phyloP scores from a whole-genome alignment of 371 early-diverging fungal genomes.

The Thermomucor indicae-seudaticae region DNA sequence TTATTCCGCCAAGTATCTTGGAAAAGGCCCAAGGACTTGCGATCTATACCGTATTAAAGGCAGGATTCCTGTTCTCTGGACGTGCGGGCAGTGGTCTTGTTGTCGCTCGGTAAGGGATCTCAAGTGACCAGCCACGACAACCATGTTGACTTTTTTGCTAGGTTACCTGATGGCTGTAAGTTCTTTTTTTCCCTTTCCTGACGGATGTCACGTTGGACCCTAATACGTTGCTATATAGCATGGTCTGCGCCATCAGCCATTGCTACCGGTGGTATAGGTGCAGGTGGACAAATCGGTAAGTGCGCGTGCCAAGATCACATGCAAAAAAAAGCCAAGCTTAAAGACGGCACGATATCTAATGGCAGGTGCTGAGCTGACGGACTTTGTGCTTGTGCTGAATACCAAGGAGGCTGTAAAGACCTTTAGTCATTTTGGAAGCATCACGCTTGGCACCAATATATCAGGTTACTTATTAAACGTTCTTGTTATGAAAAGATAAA shows the following conservation, averaged over 20 bases:
- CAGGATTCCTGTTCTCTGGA: slow-evolving; percentile 90
- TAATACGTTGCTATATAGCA: slow-evolving; percentile 22
- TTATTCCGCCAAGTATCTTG: slow-evolving; percentile 71
- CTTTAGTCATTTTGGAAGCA: slow-evolving; percentile 86
- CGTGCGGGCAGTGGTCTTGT: slow-evolving; percentile 88
- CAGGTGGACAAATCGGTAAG: slow-evolving; percentile 26
- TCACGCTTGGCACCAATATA: slow-evolving; percentile 89
- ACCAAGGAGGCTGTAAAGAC: slow-evolving; percentile 84
- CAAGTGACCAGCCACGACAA: no score
- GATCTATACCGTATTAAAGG: slow-evolving; percentile 87
- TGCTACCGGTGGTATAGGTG: slow-evolving; percentile 75
- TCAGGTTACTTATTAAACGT: slow-evolving; percentile 41
- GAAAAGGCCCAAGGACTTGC: slow-evolving; percentile 86
- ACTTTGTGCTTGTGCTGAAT: slow-evolving; percentile 90
- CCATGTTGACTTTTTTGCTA: no score
- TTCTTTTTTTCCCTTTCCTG: no score
- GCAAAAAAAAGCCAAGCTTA: not conserved
- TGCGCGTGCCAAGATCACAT: not conserved
- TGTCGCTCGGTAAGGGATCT: slow-evolving; percentile 57
- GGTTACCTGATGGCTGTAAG: slow-evolving; percentile 15
- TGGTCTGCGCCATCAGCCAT: slow-evolving; percentile 86
- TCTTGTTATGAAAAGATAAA: not conserved
- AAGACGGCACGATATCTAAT: no score
- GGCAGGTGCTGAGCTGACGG: slow-evolving; percentile 85
- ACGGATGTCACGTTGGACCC: no score